Evolutionary conservation across 768 basidiomycete species (phyloP), one percentile per base, ranked within the genome.

Genomic region (Pulveroboletus frians): DNA sequence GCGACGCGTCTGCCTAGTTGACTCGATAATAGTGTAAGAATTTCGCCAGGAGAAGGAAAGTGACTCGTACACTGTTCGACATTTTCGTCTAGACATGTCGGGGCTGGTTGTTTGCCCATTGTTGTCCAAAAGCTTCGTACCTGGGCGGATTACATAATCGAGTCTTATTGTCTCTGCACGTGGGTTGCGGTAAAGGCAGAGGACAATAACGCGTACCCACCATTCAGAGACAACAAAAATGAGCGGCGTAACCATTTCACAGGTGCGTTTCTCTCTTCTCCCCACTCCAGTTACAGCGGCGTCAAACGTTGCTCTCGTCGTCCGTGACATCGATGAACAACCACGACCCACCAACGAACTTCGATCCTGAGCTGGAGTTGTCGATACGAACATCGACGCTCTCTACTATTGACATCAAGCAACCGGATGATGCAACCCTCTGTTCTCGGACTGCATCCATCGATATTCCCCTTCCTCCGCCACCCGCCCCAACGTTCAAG

Each of bases 401-500:
- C 32, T 56, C 59, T 39, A 65, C 55, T 11, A n/a, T 55, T 2
- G 60, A 63, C 40, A 43, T 50, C 41, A 58, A 63, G 40, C 39
- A 60, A 38, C 17, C 41, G 53, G 50, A 46, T 29, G 40, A 49
- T 34, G 29, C 31, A 10, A 10, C 54, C n/a, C 43, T 32, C 14
- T 41, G 50, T 38, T 60, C 53, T 10, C 55, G 50, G 4, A 50
- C 45, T 2, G 6, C 51, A 3, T 60, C 58, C 35, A 27, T 61
- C 10, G 50, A 58, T 34, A 48, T 59, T 21, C 50, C 59, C 34
- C 55, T 56, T 37, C 50, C 63, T 10, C 18, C 52, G 15, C 44
- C 70, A 23, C 70, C 74, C 5, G 58, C 71, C 47, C 83, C 86
- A 0, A 78, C 81, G 1, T 72, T 87, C 54, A 71, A 73, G 37